Evolutionary conservation across 148 eudicot genomes (phyloP), one percentile per base, ranked within the genome.

Genomic region (Camellia sinensis): DNA sequence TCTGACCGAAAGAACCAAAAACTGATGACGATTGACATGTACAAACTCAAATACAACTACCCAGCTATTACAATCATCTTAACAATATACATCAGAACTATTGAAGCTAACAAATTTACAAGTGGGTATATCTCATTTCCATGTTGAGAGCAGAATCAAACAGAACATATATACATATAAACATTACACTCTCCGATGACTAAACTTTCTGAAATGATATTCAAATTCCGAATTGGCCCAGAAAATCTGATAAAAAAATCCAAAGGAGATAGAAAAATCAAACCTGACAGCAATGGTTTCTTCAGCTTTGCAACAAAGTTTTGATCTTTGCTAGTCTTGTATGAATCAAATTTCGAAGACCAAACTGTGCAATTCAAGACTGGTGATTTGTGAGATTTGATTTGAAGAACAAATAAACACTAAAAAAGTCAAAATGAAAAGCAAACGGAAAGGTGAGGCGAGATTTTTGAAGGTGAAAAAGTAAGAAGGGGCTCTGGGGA

Each of bases 391-490:
- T 45, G 52, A 11, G 46, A 5, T 44, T 53, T 54, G 68, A 65
- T 67, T 41, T 21, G 56, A 44, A 54, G 63, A 40, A 61, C 22
- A 21, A 74, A 61, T 45, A 29, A 78, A 37, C 81, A 85, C 78
- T 73, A 43, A 78, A 79, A 66, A 81, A 84, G 87, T 85, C 83
- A 59, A 85, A 83, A 82, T 63, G 77, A 82, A 29, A 81, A 77
- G 83, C 81, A 78, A 78, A 86, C 82, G 84, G 79, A 73, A 85
- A 75, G 85, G 83, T 59, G 79, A 67, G 15, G 79, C 6, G 19
- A 48, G 72, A 43, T 44, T 44, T 68, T 68, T 68, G 79, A 77
- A 67, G 46, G 56, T 37, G 74, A 45, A 59, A 74, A 3, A 45
- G 22, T 44, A 7, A 12, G 52, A 12, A 80, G 44, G 83, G 74